phyloP scores from a whole-genome alignment of 2,329 filamentous ascomycete species.

The Magnaporthales sp. region DNA sequence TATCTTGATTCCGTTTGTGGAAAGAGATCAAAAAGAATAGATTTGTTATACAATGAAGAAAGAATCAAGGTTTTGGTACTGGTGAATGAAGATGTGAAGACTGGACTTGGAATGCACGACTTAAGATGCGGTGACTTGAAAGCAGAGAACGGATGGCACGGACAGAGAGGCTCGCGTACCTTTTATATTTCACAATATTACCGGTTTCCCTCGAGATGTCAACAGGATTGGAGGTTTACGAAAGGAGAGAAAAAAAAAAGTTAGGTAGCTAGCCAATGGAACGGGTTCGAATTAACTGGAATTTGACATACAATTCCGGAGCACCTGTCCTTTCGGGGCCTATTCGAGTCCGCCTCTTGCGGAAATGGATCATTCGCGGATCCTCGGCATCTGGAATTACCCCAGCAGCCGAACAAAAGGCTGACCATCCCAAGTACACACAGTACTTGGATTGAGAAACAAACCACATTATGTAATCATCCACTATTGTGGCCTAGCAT shows the following conservation, averaged over 20 bases:
- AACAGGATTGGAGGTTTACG: no score
- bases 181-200: not conserved
- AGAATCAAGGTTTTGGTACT: not conserved
- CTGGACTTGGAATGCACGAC: not conserved
- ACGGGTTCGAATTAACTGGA: not conserved
- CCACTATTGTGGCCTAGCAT: no score
- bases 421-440: not conserved
- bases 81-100: not conserved
- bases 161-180: no score
- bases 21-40: no score
- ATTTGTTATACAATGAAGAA: not conserved
- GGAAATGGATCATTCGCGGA: not conserved
- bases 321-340: not conserved
- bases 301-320: not conserved
- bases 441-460: not conserved
- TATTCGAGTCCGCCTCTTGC: no score
- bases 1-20: no score
- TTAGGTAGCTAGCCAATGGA: not conserved
- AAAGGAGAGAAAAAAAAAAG: not conserved
- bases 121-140: not conserved
- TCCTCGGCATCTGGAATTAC: not conserved
- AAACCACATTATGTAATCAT: not conserved
- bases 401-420: not conserved
- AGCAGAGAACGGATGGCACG: no score
- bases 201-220: not conserved